Base-by-base conservation (phyloP, 306 rosid species). In the Abrus pulchellus region DNA sequence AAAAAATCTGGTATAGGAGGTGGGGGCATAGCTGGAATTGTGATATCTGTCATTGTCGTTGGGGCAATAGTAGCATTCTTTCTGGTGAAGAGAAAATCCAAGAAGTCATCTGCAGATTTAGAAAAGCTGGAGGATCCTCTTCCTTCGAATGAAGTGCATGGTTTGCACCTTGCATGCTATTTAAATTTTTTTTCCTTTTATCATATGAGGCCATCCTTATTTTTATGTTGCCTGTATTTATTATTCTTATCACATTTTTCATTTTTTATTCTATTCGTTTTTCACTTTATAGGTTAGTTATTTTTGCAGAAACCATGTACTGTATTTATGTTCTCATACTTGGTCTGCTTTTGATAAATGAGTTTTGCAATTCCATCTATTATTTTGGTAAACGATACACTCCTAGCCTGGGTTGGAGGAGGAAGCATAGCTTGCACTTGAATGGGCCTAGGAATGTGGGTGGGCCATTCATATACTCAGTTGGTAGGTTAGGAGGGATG, bases 11-110 rank as follows among this genome's bases (percentile, higher is more conserved):
- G 98, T 78, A 88, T 90, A 45, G 95, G 99, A 50, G 92, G 80
- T 77, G 99, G 97, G 52, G 92, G 56, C 83, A 85, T 96, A 81
- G 98, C 94, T 68, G 99, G 99, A 88, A 92, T 96, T 68, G 83
- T 86, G 78, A 83, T 96, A 86, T 88, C 98, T 29, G 57, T 96
- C 69, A 38, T 96, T 29, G 87, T 89, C 72, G 92, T 90, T 56
- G 92, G 89, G 68, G 97, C 90, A 71, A 82, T 93, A 41, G 53
- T 92, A 64, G 94, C 94, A 65, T 93, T 89, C 86, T 90, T 90
- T 68, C 57, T 96, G 61, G 71, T 90, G 88, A 96, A 87, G 92
- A 89, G 86, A 90, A 93, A 82, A 87, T 81, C 90, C 57, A 95
- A 76, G 84, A 93, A 70, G 88, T 79, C 93, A 30, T 86, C 93